Conservation (phyloP, 2,329 filamentous ascomycete species). For the Hymenoscyphus occultus region DNA sequence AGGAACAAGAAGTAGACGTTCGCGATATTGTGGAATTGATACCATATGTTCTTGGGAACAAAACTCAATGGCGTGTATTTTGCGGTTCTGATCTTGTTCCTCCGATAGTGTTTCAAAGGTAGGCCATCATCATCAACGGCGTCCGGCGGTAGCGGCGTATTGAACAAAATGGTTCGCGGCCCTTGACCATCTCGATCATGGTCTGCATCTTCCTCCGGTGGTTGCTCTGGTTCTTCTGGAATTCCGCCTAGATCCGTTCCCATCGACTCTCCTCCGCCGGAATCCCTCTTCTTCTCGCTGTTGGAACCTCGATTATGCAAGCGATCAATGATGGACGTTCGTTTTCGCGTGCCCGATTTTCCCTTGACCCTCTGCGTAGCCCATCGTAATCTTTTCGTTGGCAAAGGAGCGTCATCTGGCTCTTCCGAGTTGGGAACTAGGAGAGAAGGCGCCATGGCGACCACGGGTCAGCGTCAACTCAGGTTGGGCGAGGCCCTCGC, state of each 20-base stretch:
- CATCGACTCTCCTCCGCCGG: slow-evolving; percentile 37
- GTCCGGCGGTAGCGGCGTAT: slow-evolving; percentile 71
- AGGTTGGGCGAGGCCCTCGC: slow-evolving; percentile 27
- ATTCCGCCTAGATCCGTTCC: slow-evolving; percentile 37
- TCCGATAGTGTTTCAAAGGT: slow-evolving; percentile 65
- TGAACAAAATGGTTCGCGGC: slow-evolving; percentile 74
- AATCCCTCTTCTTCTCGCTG: slow-evolving; percentile 68
- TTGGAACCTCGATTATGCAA: slow-evolving; percentile 57
- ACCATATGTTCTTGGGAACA: slow-evolving; percentile 93
- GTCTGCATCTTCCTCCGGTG: slow-evolving; percentile 34
- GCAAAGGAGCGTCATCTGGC: slow-evolving; percentile 48
- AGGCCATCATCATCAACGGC: slow-evolving; percentile 78
- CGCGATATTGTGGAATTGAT: slow-evolving; percentile 97
- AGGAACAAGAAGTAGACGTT: slow-evolving; percentile 98
- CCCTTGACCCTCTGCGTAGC: slow-evolving; percentile 85
- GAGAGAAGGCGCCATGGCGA: slow-evolving; percentile 17
- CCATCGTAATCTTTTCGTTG: slow-evolving; percentile 85
- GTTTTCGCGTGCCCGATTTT: slow-evolving; percentile 73
- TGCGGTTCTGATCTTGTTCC: slow-evolving; percentile 96
- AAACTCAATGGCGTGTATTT: slow-evolving; percentile 97
- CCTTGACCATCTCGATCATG: slow-evolving; percentile 40
- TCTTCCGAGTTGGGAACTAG: slow-evolving; percentile 20
- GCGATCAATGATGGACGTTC: slow-evolving; percentile 76
- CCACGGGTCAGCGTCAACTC: slow-evolving; percentile 16
- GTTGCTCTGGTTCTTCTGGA: slow-evolving; percentile 28